These are phyloP conservation scores for Megacollybia marginata DNA, from an alignment of 768 basidiomycete species.

Conservation along the genomic window DNA sequence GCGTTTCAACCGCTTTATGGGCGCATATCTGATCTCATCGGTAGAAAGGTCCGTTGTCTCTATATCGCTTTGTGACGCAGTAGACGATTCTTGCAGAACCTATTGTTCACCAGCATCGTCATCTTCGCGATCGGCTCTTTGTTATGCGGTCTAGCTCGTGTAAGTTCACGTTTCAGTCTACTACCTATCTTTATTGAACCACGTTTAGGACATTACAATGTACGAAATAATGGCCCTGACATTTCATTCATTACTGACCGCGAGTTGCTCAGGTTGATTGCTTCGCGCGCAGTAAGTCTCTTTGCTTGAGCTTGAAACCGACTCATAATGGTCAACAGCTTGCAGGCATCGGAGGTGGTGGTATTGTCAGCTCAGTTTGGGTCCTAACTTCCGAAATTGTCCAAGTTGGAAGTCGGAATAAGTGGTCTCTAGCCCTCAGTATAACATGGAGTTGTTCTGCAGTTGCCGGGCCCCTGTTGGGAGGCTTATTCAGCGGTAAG, in stretches of 20 bases:
- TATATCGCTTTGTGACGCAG: neutral
- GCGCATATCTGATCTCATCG: slow-evolving; percentile 69
- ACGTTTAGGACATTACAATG: slow-evolving; percentile 32
- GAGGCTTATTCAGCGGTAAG: slow-evolving; percentile 75
- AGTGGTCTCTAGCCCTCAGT: slow-evolving; percentile 81
- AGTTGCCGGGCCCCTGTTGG: slow-evolving; percentile 75
- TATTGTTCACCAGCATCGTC: slow-evolving; percentile 66
- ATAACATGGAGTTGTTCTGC: slow-evolving; percentile 85
- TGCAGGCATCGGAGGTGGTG: slow-evolving; percentile 81
- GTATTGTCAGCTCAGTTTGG: slow-evolving; percentile 83
- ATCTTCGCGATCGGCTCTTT: slow-evolving; percentile 75
- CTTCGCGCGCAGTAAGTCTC: slow-evolving; percentile 9
- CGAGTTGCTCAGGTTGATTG: neutral
- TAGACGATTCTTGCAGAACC: slow-evolving; percentile 31
- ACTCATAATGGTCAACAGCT: slow-evolving; percentile 51
- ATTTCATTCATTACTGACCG: neutral
- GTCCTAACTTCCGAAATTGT: slow-evolving; percentile 83
- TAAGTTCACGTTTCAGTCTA: slow-evolving; percentile 22
- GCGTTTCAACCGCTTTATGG: slow-evolving; percentile 82
- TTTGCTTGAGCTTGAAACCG: slow-evolving; percentile 41
- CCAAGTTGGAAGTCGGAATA: slow-evolving; percentile 58
- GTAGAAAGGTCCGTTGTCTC: slow-evolving; percentile 54
- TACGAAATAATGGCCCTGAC: slow-evolving; percentile 1
- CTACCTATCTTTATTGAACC: slow-evolving; percentile 11
- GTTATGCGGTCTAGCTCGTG: slow-evolving; percentile 70